Conservation (phyloP, 177 flowering plant species). For the Vitis hybrid region DNA sequence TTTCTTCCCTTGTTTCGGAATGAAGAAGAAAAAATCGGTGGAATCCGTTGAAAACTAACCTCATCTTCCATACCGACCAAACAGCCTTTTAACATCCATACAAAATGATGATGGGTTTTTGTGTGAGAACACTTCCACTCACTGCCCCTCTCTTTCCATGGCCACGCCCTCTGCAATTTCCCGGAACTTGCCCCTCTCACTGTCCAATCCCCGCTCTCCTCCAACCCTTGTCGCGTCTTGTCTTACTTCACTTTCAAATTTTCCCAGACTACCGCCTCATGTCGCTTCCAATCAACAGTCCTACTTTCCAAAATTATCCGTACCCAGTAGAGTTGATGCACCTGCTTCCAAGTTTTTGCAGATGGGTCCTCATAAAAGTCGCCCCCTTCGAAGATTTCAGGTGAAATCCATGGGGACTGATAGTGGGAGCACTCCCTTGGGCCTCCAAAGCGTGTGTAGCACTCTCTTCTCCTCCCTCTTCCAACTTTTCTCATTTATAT, state of each 20-base stretch:
- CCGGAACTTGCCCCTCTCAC: conserved; percentile 7
- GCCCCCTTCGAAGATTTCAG: conserved; percentile 16
- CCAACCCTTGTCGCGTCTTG: not conserved
- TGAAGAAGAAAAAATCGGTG: too few species aligned
- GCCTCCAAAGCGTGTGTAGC: conserved; percentile 39
- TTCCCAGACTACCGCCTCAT: not conserved
- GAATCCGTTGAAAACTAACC: too few species aligned
- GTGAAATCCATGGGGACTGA: conserved; percentile 30
- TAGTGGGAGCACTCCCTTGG: conserved; percentile 26
- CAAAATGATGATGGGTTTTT: conserved; percentile 6
- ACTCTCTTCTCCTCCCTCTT: not conserved
- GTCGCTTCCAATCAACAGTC: conserved; percentile 14
- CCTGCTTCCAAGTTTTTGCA: conserved; percentile 28
- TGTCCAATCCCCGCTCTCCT: conserved; percentile 16
- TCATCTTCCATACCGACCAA: too few species aligned
- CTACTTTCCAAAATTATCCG: not conserved
- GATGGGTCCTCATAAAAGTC: conserved; percentile 21
- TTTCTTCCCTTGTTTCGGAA: too few species aligned
- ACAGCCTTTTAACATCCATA: conserved; percentile 19
- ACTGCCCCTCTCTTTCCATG: conserved; percentile 29
- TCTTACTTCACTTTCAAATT: not conserved
- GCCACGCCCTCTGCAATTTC: conserved; percentile 27
- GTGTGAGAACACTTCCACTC: not conserved
- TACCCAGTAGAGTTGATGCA: conserved; percentile 17
- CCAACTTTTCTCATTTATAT: not conserved